Evolutionary conservation across 805 yeast species (phyloP).

Genomic region (Blastobotrys robertii): DNA sequence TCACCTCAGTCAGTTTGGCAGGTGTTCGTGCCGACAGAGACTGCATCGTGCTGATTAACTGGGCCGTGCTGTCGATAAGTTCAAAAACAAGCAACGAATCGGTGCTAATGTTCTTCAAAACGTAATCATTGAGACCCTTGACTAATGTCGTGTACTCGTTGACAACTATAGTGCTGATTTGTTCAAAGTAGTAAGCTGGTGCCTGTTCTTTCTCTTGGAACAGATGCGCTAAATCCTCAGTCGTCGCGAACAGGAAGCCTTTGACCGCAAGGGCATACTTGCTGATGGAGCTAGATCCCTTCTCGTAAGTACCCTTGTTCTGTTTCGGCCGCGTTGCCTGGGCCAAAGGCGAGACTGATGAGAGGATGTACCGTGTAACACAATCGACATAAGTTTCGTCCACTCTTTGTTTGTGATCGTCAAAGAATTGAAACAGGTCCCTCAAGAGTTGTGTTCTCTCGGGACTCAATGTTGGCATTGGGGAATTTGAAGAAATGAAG

Average conservation of each 20-base stretch:
- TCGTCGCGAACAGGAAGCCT: constrained; percentile 41
- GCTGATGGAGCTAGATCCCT: constrained; percentile 50
- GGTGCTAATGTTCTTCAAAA: constrained; percentile 34
- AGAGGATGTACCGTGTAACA: constrained; percentile 13
- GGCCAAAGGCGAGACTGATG: constrained; percentile 12
- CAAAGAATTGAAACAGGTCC: constrained; percentile 38
- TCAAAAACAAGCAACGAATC: constrained; percentile 51
- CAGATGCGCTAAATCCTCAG: constrained; percentile 36
- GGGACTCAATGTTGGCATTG: constrained; percentile 22
- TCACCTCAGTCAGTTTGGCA: constrained; percentile 13
- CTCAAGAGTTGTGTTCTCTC: constrained; percentile 29
- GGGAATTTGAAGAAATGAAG: constrained; percentile 31
- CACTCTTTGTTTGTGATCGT: constrained; percentile 18
- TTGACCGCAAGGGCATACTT: constrained; percentile 44
- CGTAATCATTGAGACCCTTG: constrained; percentile 30
- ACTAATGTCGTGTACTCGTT: constrained; percentile 33
- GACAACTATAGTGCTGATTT: constrained; percentile 29
- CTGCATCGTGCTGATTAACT: constrained; percentile 28
- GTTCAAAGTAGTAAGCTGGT: constrained; percentile 24
- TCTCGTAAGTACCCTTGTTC: constrained; percentile 41
- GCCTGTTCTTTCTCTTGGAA: constrained; percentile 28
- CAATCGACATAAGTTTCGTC: constrained; percentile 16
- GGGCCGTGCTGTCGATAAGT: constrained; percentile 39
- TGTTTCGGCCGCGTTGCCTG: constrained; percentile 8
- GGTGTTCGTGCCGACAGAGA: constrained; percentile 18